Conservation (phyloP, 2,329 filamentous ascomycete species). For the Sclerotinia nivalis region DNA sequence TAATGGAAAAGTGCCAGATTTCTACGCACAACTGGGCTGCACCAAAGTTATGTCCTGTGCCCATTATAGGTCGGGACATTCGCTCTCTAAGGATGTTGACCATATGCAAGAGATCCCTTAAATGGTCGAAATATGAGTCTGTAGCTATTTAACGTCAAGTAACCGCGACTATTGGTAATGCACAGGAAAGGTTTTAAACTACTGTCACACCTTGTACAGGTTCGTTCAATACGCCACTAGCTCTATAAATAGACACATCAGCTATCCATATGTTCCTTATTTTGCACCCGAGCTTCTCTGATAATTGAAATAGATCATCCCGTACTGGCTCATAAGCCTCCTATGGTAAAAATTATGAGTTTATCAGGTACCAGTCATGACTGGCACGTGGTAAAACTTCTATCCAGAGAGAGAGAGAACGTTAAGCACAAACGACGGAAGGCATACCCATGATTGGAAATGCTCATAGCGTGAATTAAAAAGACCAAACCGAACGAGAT, state of each 20-base stretch:
- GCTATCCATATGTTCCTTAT: not conserved
- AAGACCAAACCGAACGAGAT: too few species aligned
- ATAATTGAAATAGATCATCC: not conserved
- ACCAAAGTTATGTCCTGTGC: not conserved
- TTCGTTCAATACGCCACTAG: conserved; percentile 5
- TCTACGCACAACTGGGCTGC: not conserved
- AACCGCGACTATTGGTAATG: too few species aligned
- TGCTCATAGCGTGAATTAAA: too few species aligned
- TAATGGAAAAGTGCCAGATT: not conserved
- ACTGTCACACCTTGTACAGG: not conserved
- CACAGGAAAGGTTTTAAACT: too few species aligned
- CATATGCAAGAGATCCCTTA: not conserved
- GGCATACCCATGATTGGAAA: too few species aligned
- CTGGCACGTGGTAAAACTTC: too few species aligned
- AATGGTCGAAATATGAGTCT: conserved; percentile 6
- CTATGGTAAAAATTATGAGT: not conserved
- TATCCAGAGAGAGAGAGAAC: too few species aligned
- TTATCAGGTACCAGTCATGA: too few species aligned
- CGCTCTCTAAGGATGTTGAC: conserved; percentile 1
- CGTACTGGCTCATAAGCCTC: not conserved
- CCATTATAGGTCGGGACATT: conserved; percentile 1
- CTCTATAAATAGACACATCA: not conserved
- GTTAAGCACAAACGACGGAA: too few species aligned
- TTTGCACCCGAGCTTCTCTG: not conserved
- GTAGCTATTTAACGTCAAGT: too few species aligned